phyloP scores from a whole-genome alignment of 2,329 filamentous ascomycete genomes.

The Xylaria sp. region DNA sequence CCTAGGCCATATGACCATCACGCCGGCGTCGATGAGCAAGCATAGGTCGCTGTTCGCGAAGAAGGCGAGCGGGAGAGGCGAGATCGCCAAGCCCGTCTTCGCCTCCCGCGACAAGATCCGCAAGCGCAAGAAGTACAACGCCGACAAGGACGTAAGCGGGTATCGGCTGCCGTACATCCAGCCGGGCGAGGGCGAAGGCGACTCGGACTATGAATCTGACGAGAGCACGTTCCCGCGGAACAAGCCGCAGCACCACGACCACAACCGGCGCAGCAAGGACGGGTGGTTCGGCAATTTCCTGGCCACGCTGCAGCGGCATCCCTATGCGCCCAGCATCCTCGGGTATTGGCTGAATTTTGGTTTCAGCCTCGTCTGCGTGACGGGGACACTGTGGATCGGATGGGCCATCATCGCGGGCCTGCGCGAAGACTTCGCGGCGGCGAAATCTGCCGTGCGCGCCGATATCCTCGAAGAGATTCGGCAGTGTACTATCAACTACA shows the following conservation, averaged over 20 bases:
- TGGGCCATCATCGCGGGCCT: constrained; percentile 77
- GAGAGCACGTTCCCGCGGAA: constrained; percentile 51
- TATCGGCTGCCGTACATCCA: constrained; percentile 57
- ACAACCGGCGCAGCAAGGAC: constrained; percentile 47
- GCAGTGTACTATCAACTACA: constrained; percentile 77
- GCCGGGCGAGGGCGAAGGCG: constrained; percentile 54
- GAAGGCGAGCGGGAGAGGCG: constrained; percentile 70
- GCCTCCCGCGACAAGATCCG: constrained; percentile 59
- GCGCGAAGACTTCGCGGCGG: constrained; percentile 78
- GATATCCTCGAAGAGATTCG: constrained; percentile 78
- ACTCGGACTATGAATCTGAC: constrained; percentile 64
- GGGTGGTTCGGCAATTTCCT: constrained; percentile 60
- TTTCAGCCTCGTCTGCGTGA: constrained; percentile 67
- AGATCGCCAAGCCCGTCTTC: constrained; percentile 62
- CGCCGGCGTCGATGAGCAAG: constrained; percentile 61
- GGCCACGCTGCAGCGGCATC: constrained; percentile 65
- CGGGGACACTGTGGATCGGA: constrained; percentile 67
- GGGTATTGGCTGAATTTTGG: constrained; percentile 69
- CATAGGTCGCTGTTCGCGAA: constrained; percentile 53
- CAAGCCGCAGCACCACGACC: constrained; percentile 39
- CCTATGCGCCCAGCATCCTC: constrained; percentile 68
- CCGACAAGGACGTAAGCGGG: constrained; percentile 64
- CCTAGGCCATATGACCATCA: constrained; percentile 57
- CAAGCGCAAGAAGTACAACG: constrained; percentile 65
- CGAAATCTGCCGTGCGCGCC: constrained; percentile 74